Conservation (phyloP, 2,329 filamentous ascomycete species). For the Pseudogymnoascus sp. region DNA sequence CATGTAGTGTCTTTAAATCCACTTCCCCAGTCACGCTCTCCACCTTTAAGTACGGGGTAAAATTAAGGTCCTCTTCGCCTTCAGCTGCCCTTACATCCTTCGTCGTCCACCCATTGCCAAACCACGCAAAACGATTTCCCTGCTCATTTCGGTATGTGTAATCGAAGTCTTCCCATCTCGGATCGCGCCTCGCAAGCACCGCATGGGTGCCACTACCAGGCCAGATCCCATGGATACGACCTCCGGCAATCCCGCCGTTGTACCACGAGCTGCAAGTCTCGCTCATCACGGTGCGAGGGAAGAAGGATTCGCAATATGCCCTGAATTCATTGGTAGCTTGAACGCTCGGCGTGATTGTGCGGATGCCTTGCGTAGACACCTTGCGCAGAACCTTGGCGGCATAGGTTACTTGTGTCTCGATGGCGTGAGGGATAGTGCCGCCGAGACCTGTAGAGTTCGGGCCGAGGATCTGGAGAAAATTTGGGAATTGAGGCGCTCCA, state of each 20-base stretch:
- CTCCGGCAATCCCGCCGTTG: conserved; percentile 53
- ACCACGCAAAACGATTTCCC: conserved; percentile 38
- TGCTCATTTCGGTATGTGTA: conserved; percentile 24
- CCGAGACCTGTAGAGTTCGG: conserved; percentile 38
- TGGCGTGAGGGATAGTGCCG: conserved; percentile 55
- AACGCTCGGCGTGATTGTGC: conserved; percentile 45
- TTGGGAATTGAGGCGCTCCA: conserved; percentile 9
- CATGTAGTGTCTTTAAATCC: conserved; percentile 52
- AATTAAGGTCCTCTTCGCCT: conserved; percentile 29
- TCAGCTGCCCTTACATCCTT: conserved; percentile 36
- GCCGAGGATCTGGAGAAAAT: conserved; percentile 9
- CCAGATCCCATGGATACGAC: conserved; percentile 57
- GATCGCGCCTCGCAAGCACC: conserved; percentile 44
- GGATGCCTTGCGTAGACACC: conserved; percentile 54
- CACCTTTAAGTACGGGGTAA: conserved; percentile 50
- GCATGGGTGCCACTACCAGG: conserved; percentile 56
- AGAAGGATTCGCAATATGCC: conserved; percentile 49
- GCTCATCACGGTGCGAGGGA: conserved; percentile 43
- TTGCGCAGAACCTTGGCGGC: conserved; percentile 60
- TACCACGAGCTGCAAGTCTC: conserved; percentile 64
- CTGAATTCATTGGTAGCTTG: conserved; percentile 54
- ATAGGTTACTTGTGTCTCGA: conserved; percentile 56
- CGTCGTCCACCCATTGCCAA: conserved; percentile 56
- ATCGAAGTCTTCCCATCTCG: conserved; percentile 48
- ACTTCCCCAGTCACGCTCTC: conserved; percentile 37